Base-by-base conservation (phyloP, 352 stramenopile genomes). In the Peronospora destructor region DNA sequence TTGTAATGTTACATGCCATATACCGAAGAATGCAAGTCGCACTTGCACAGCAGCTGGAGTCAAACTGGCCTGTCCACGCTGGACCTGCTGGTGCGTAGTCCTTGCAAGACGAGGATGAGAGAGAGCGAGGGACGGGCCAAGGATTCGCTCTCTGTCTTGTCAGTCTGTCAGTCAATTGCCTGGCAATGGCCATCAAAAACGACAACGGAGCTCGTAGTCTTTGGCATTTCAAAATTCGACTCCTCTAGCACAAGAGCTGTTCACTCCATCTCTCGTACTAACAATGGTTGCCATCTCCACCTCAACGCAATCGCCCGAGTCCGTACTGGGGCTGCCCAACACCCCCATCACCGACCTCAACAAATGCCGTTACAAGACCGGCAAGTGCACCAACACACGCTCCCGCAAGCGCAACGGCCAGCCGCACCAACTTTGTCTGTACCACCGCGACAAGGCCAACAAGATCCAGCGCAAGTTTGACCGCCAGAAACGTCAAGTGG, bases 401-500 rank as follows among this genome's bases (percentile, higher is more conserved):
- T 89, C 80, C 35, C 78, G 67, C 57, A 94, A 94, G 53, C 80
- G 79, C 65, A 91, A 94, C 47, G 83, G 83, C 51, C 74, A 90
- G 63, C 77, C 73, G 45, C 83, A 94, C 59, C 81, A 91, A 58
- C 64, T 94, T n/a, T 94, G 83, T 45, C 61, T 88, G 41, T 89
- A 87, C 66, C 83, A 94, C 57, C 80, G 83, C 26, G 78, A 91
- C 65, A 94, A 94, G 68, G 83, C 83, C 61, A 94, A 94, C 69
- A 76, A 86, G 66, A 94, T 89, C 60, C 83, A 94, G 61, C 80
- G 83, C 66, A 91, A 91, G 65, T 91, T 91, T 49, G 80, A 94
- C 54, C 78, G 83, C 40, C 80, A 94, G 61, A 94, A 94, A 71
- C 82, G 82, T 45, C 76, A 89, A 39, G 71, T 80, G 11, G 70